Evolutionary conservation across 768 basidiomycete species (phyloP).

Genomic region (Pulveroboletus sp.): DNA sequence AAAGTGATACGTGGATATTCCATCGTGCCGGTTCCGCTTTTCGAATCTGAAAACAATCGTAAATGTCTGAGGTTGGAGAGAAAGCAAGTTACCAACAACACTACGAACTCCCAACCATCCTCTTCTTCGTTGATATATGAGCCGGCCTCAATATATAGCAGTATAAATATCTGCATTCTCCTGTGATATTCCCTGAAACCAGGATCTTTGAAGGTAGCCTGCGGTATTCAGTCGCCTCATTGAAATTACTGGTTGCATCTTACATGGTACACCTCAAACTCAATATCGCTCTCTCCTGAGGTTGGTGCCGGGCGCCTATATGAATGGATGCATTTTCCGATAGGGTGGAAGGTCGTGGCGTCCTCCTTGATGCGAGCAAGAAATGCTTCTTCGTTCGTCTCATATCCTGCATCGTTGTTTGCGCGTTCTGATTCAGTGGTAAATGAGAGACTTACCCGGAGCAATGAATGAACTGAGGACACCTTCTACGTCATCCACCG

Average conservation of each 20-base stretch:
- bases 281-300: conserved; percentile 56
- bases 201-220: conserved; percentile 82
- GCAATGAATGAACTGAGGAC: conserved; percentile 76
- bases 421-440: background rate
- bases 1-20: conserved; percentile 77
- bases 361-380: conserved; percentile 69
- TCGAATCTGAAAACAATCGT: conserved; percentile 59
- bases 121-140: conserved; percentile 94
- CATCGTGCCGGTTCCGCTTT: conserved; percentile 63
- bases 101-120: conserved; percentile 88
- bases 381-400: conserved; percentile 65
- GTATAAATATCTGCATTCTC: conserved; percentile 89
- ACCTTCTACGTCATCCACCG: conserved; percentile 85
- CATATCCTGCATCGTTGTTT: conserved; percentile 49
- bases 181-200: conserved; percentile 91
- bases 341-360: conserved; percentile 70
- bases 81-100: conserved; percentile 56
- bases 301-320: conserved; percentile 60
- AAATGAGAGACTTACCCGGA: conserved; percentile 40
- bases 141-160: conserved; percentile 93
- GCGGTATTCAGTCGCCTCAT: conserved; percentile 5
- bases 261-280: conserved; percentile 90
- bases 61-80: background rate
- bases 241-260: conserved; percentile 26
- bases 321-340: conserved; percentile 69